A percentile compares a stretch with the other conserved stretches of the same genome.
Conservation (phyloP, 768 basidiomycete genomes). For the Tricholoma matsutake region DNA sequence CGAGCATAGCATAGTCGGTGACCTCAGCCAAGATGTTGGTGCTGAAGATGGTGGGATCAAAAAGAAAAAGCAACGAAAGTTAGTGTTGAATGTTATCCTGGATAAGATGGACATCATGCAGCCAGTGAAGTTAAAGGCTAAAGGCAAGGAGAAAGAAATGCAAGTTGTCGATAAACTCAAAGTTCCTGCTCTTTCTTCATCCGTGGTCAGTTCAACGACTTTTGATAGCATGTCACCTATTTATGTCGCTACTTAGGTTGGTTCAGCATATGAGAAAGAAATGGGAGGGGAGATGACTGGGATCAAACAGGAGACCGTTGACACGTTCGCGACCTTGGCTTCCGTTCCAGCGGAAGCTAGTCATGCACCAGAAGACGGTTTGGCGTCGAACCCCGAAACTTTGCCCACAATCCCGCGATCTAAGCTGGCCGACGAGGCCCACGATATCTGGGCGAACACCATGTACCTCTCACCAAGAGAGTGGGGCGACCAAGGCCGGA, state of each 20-base stretch:
- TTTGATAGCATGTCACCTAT: neutral
- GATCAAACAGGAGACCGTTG: neutral
- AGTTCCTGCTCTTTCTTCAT: neutral
- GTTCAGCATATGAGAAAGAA: neutral
- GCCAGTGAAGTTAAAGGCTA: constrained; percentile 5
- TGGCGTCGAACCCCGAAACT: neutral
- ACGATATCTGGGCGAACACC: constrained; percentile 44
- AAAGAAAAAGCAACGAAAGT: neutral
- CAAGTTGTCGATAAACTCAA: constrained; percentile 1
- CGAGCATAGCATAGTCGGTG: neutral
- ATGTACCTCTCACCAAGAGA: constrained; percentile 52
- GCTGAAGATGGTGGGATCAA: constrained; percentile 3
- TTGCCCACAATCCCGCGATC: neutral
- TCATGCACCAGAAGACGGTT: neutral
- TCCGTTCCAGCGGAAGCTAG: neutral
- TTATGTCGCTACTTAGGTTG: neutral
- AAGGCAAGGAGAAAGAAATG: neutral
- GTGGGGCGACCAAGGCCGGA: constrained; percentile 20
- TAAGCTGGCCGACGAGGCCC: constrained; percentile 11
- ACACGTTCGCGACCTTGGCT: neutral
- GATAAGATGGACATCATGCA: constrained; percentile 48
- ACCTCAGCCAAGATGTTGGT: constrained; percentile 3
- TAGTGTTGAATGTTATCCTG: constrained; percentile 32
- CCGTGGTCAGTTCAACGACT: neutral
- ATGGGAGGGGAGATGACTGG: neutral